Evolutionary conservation across 179 eudicot species (phyloP).

Genomic region (Camellia oleifera): DNA sequence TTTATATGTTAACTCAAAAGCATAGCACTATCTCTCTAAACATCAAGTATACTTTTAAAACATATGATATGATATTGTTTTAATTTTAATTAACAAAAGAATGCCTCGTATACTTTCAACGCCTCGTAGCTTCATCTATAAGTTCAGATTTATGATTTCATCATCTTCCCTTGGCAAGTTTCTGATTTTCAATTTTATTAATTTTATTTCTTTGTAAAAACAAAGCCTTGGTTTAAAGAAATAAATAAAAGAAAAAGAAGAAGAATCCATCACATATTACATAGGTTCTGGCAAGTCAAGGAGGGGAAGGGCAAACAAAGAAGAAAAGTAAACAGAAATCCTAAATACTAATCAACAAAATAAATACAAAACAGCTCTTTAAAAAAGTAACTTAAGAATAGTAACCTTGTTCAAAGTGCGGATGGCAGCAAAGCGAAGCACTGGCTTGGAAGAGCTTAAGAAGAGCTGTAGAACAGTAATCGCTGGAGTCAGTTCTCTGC

Average conservation of each 20-base stretch:
- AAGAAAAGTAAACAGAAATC: background rate
- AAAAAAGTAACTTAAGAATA: background rate
- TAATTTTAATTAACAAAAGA: background rate
- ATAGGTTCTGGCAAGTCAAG: background rate
- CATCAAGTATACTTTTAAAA: background rate
- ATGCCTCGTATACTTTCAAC: background rate
- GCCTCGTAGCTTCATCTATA: background rate
- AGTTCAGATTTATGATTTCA: background rate
- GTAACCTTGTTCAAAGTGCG: conserved; percentile 91
- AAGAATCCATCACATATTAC: background rate
- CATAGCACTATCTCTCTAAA: background rate
- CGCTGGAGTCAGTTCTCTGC: conserved; percentile 83
- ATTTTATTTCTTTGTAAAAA: too few species aligned
- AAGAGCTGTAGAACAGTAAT: conserved; percentile 86
- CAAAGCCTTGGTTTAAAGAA: background rate
- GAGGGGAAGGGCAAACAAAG: background rate
- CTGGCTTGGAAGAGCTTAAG: conserved; percentile 87
- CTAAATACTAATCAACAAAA: background rate
- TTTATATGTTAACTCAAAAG: background rate
- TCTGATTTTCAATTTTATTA: background rate
- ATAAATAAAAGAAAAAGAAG: background rate
- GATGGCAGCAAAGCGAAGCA: conserved; percentile 91
- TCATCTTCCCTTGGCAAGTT: background rate
- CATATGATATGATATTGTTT: background rate
- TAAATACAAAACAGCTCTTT: background rate